Evolutionary conservation across 768 basidiomycete species (phyloP), one percentile per base, ranked within the genome.

Genomic region (Gymnopilus junonius): DNA sequence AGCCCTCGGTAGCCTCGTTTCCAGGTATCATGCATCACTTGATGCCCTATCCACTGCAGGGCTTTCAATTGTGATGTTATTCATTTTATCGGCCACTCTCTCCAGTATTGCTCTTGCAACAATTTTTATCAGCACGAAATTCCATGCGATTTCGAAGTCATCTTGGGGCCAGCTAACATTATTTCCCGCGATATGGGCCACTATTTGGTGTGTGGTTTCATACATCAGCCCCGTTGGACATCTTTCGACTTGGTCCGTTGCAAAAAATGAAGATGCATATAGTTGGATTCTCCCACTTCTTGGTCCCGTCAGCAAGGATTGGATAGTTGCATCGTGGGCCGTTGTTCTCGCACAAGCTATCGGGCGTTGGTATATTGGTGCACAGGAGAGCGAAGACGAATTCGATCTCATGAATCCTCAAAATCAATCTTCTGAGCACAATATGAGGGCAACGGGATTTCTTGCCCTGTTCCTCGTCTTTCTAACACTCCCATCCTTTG

Each of bases 291-390:
- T 84, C 2, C 84, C 83, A 0, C 71, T 81, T 45, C 64, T 84
- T 23, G 93, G 93, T 4, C 80, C 87, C 32, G 74, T 79, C 32
- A 85, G 83, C 8, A 81, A 86, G 61, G 91, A 94, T 71, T 94
- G 91, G 89, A 72, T 90, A 27, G 81, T 84, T 7, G 92, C 84
- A n/a, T 87, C 85, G 8, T 94, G 90, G 89, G 90, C 91, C 4
- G 85, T 87, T 10, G 80, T 93, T 10, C 67, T 85, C 27, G 84
- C 89, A 8, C 83, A 89, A 65, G 67, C 77, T 2, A 69, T 83
- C 8, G 85, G 83, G 29, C 73, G 69, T 25, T 90, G 86, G 88
- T 82, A 85, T 46, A 87, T 92, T 73, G 84, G 82, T 29, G 27
- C 64, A 29, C 21, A 23, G 25, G 54, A 55, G 8, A 23, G 6